These are phyloP conservation scores for Claviceps sp. DNA, from an alignment of 2,329 filamentous ascomycete genomes.

Conservation along the genomic window DNA sequence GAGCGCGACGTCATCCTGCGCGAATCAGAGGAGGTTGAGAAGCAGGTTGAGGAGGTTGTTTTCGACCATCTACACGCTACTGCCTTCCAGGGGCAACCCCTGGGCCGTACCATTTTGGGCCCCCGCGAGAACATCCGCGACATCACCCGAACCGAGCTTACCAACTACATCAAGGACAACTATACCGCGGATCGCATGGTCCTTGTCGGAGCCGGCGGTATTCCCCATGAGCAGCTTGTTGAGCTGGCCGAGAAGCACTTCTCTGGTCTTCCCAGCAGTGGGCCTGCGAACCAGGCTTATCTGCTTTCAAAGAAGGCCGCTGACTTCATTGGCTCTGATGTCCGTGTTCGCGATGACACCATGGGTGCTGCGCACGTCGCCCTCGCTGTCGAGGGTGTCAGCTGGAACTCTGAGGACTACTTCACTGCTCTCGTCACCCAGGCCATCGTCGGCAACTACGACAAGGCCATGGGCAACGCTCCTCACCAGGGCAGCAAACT, in stretches of 20 bases:
- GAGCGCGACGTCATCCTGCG: constrained; percentile 97
- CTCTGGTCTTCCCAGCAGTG: constrained; percentile 59
- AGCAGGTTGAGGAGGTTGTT: constrained; percentile 98
- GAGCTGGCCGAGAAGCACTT: constrained; percentile 97
- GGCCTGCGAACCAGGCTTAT: constrained; percentile 61
- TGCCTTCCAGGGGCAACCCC: constrained; percentile 89
- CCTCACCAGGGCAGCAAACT: constrained; percentile 97
- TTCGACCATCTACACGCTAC: constrained; percentile 98
- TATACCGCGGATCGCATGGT: constrained; percentile 99
- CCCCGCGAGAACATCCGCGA: constrained; percentile 96
- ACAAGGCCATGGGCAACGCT: constrained; percentile 95
- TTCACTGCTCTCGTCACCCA: constrained; percentile 96
- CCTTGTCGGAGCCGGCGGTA: constrained; percentile 84
- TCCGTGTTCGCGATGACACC: constrained; percentile 90
- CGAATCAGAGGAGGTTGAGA: constrained; percentile 99
- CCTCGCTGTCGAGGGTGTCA: constrained; percentile 96
- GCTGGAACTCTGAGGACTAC: constrained; percentile 99
- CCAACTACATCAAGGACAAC: constrained; percentile 98
- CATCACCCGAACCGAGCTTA: constrained; percentile 82
- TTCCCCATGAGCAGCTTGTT: constrained; percentile 88
- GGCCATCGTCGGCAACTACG: constrained; percentile 99
- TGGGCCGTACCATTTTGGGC: constrained; percentile 94
- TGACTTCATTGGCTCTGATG: constrained; percentile 92
- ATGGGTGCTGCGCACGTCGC: constrained; percentile 95
- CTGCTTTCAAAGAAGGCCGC: constrained; percentile 74